Percentiles rank a stretch among this genome's conserved stretches.
Evolutionary conservation across 2,329 filamentous ascomycete genomes (phyloP).

Genomic region (Microsporum audouinii): DNA sequence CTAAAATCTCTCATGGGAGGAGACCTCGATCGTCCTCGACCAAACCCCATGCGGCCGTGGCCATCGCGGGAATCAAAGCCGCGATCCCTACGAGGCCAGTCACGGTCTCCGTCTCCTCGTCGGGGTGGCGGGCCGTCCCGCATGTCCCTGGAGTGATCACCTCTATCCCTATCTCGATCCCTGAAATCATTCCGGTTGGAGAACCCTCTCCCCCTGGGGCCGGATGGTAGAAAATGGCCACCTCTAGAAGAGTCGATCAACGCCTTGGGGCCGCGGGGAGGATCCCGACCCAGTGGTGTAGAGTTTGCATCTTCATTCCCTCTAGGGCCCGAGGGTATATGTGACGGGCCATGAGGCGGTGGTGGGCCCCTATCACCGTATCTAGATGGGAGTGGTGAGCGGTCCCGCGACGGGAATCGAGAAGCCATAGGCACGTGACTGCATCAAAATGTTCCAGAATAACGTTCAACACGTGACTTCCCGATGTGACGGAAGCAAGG

Average conservation of each 20-base stretch:
- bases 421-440: conserved; percentile 37
- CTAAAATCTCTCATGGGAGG: conserved; percentile 32
- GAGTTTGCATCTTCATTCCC: conserved; percentile 49
- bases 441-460: conserved; percentile 12
- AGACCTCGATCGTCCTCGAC: conserved; percentile 36
- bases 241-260: conserved; percentile 58
- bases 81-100: conserved; percentile 38
- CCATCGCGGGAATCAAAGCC: conserved; percentile 36
- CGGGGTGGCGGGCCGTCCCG: conserved; percentile 28
- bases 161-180: conserved; percentile 33
- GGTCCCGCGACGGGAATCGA: conserved; percentile 55
- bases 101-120: conserved; percentile 28
- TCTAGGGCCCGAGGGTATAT: conserved; percentile 39
- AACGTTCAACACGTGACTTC: neutral
- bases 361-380: conserved; percentile 56
- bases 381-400: conserved; percentile 50
- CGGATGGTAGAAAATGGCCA: conserved; percentile 27
- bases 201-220: conserved; percentile 53
- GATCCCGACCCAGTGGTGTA: conserved; percentile 51
- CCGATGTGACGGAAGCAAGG: neutral
- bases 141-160: conserved; percentile 18
- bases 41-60: conserved; percentile 29
- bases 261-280: conserved; percentile 71
- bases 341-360: conserved; percentile 42
- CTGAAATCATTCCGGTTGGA: conserved; percentile 46